Percentiles rank a stretch among this genome's conserved stretches.
Evolutionary conservation across 768 basidiomycete genomes (phyloP).

Genomic region (Termitomyces sp.): DNA sequence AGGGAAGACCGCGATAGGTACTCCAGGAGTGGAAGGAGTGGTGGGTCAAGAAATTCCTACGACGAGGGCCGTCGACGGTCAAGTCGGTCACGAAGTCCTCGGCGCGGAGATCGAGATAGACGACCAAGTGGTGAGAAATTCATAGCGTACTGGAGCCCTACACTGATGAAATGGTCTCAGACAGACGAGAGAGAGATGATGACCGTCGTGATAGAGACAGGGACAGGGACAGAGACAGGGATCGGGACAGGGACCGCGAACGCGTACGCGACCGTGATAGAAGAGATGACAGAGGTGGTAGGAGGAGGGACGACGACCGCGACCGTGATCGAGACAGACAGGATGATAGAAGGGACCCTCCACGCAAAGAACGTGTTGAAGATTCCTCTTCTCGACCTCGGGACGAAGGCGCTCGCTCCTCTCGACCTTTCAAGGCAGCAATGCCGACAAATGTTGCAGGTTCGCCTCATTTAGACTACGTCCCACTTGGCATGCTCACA

Average conservation of each 20-base stretch:
- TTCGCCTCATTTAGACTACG: neutral
- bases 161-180: slow-evolving; percentile 20
- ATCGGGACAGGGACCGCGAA: slow-evolving; percentile 4
- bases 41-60: slow-evolving; percentile 33
- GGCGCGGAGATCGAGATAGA: slow-evolving; percentile 38
- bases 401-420: slow-evolving; percentile 13
- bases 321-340: slow-evolving; percentile 21
- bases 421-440: slow-evolving; percentile 13
- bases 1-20: slow-evolving; percentile 51
- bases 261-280: slow-evolving; percentile 27
- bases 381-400: slow-evolving; percentile 4
- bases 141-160: neutral
- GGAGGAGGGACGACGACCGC: slow-evolving; percentile 22
- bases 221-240: slow-evolving; percentile 17
- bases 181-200: slow-evolving; percentile 41
- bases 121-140: slow-evolving; percentile 25
- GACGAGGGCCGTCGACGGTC: slow-evolving; percentile 45
- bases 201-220: slow-evolving; percentile 36
- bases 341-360: slow-evolving; percentile 24
- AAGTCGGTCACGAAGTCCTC: slow-evolving; percentile 51
- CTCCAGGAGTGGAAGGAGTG: slow-evolving; percentile 34
- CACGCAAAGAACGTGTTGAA: slow-evolving; percentile 18
- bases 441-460: slow-evolving; percentile 12
- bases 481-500: neutral
- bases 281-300: slow-evolving; percentile 31